Evolutionary conservation across 2,329 filamentous ascomycete species (phyloP), one percentile per base, ranked within the genome.

Genomic region (Blastomyces gilchristii): DNA sequence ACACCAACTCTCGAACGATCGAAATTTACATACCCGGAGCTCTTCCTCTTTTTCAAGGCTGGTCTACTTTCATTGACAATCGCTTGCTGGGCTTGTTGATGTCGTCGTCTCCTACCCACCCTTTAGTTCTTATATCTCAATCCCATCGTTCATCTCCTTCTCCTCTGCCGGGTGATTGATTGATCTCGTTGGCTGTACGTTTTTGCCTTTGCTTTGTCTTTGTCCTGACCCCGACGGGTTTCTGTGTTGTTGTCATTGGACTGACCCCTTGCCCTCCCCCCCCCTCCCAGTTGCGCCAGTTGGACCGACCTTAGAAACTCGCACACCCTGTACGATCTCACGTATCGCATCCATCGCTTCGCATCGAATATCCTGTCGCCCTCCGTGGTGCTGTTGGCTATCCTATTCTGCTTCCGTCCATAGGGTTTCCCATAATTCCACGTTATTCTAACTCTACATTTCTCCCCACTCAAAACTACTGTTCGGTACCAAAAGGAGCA

Each of bases 61-160:
- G 62, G 58, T 63, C 58, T 61, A 47, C 41, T 58, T 53, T 57
- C 34, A 41, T 49, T 54, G 68, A 66, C 68, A 66, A 62, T 65
- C 66, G 67, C 67, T 67, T 68, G 68, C 68, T 67, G 68, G 66
- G 61, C 67, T 69, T 52, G 67, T 68, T 68, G 63, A 61, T 69
- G 66, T 66, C 68, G 58, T 56, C 61, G 65, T 60, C 49, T 63
- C 58, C 60, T 59, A 60, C 62, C 60, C 61, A 60, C 62, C 60
- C 7, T 34, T 53, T 39, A 56, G 49, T 39, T 57, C 54, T 4
- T 6, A 31, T 47, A 47, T 18, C 43, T 16, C 16, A 16, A 7
- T 43, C 18, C 22, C 43, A 47, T 31, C 43, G 25, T 50, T 37
- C 34, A 8, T 6, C 34, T 37, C 43, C 14, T 22, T 12, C 47